Conservation (phyloP, 768 basidiomycete genomes). For the Russula abietina region DNA sequence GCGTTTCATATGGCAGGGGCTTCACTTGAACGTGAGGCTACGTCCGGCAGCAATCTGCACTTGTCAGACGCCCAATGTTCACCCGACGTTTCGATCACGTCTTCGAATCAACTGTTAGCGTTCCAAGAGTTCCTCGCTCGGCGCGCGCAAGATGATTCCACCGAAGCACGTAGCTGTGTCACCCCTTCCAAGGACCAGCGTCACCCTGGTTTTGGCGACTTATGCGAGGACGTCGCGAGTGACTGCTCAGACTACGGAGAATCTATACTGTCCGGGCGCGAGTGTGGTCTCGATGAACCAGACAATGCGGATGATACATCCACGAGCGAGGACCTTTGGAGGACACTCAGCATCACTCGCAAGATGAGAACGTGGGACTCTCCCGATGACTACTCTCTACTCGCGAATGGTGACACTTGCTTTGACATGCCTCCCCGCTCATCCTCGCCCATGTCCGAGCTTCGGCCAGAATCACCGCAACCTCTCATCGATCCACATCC, state of each 20-base stretch:
- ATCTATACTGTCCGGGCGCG: conserved; percentile 2
- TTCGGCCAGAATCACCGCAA: not conserved
- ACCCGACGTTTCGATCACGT: conserved; percentile 2
- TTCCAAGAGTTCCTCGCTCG: conserved; percentile 14
- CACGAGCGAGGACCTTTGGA: conserved; percentile 6
- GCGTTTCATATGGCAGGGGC: not conserved
- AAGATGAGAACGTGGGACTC: not conserved
- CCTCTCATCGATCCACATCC: not conserved
- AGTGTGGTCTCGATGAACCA: not conserved
- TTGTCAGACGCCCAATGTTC: not conserved
- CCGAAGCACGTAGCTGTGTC: conserved; percentile 1
- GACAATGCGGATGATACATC: not conserved
- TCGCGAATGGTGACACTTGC: not conserved
- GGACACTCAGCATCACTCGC: not conserved
- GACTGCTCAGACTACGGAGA: conserved; percentile 19
- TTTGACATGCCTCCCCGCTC: not conserved
- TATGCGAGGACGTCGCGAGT: conserved; percentile 13
- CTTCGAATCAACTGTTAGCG: conserved; percentile 16
- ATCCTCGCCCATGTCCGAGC: not conserved
- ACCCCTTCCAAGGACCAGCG: not conserved
- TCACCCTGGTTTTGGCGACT: not conserved
- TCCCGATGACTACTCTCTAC: not conserved
- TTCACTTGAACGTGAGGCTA: not conserved
- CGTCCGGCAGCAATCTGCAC: not conserved
- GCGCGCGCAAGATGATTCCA: conserved; percentile 9